Percentiles rank a stretch among this genome's conserved stretches.
phyloP scores from a whole-genome alignment of 108 stramenopile genomes.

The Mediolabrus comicus region DNA sequence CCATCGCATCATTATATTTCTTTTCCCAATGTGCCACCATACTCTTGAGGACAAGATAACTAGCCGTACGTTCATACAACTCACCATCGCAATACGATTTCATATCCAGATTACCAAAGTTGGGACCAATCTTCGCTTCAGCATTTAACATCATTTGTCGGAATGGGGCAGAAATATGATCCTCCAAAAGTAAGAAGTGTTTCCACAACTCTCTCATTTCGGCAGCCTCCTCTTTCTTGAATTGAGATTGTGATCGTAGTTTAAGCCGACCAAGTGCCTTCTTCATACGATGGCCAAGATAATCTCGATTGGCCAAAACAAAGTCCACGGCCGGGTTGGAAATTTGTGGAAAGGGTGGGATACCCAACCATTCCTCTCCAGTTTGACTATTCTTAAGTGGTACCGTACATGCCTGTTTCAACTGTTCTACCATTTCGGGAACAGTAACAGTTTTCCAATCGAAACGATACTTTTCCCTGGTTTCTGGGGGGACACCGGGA shows the following conservation, averaged over 20 bases:
- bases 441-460: conserved; percentile 69
- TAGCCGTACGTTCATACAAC: conserved; percentile 73
- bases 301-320: conserved; percentile 78
- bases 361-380: conserved; percentile 34
- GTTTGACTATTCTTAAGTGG: conserved; percentile 46
- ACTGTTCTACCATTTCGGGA: conserved; percentile 61
- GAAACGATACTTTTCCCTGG: conserved; percentile 59
- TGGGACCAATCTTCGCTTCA: conserved; percentile 74
- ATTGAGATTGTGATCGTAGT: conserved; percentile 53
- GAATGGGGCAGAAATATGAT: conserved; percentile 84
- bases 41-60: conserved; percentile 81
- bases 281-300: conserved; percentile 61
- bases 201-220: conserved; percentile 57
- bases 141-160: conserved; percentile 82
- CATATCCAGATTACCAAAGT: conserved; percentile 82
- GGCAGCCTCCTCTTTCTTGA: conserved; percentile 51
- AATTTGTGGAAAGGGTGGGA: conserved; percentile 64
- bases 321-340: conserved; percentile 73
- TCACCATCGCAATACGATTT: conserved; percentile 58
- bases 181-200: conserved; percentile 72
- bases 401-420: conserved; percentile 57
- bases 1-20: conserved; percentile 77
- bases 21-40: conserved; percentile 90
- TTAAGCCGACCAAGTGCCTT: conserved; percentile 63
- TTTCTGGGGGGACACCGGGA: conserved; percentile 71